A percentile compares a stretch with the other conserved stretches of the same genome.
phyloP scores from a whole-genome alignment of 2,329 filamentous ascomycete genomes.

The Metarhizium rileyi region DNA sequence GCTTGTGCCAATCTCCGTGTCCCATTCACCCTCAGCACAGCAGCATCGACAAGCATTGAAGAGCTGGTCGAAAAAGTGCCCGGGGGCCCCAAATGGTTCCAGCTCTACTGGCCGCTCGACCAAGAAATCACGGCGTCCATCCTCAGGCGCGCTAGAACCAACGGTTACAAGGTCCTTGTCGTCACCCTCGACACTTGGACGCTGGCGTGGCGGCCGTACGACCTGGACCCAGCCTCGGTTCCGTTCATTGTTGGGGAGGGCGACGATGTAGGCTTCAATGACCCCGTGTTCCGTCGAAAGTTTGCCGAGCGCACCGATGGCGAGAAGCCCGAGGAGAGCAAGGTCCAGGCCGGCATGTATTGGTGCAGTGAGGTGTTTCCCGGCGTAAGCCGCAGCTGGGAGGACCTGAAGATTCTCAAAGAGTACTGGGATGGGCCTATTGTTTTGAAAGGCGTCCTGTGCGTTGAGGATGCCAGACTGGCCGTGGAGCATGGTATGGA shows the following conservation, averaged over 20 bases:
- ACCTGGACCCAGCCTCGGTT: constrained; percentile 53
- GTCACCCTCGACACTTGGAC: constrained; percentile 66
- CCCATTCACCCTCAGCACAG: constrained; percentile 60
- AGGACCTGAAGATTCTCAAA: constrained; percentile 47
- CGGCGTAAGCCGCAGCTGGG: constrained; percentile 42
- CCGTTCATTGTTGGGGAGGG: constrained; percentile 52
- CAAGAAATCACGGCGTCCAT: constrained; percentile 57
- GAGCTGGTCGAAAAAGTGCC: constrained; percentile 52
- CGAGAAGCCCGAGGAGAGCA: constrained; percentile 36
- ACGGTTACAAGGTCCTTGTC: constrained; percentile 55
- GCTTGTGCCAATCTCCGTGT: constrained; percentile 51
- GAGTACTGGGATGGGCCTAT: constrained; percentile 49
- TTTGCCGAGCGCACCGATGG: constrained; percentile 29
- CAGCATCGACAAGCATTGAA: constrained; percentile 53
- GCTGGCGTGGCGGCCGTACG: constrained; percentile 58
- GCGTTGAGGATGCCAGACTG: constrained; percentile 28
- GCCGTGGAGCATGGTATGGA: constrained; percentile 28
- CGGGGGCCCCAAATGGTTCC: constrained; percentile 55
- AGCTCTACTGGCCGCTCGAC: constrained; percentile 64
- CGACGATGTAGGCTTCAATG: constrained; percentile 52
- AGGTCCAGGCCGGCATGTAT: constrained; percentile 36
- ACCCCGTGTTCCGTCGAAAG: constrained; percentile 48
- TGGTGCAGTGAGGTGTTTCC: constrained; percentile 46
- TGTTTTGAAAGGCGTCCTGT: constrained; percentile 31
- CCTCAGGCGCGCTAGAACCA: constrained; percentile 48